Evolutionary conservation across 768 basidiomycete species (phyloP), one percentile per base, ranked within the genome.

Genomic region (Leucogyrophana mollusca): DNA sequence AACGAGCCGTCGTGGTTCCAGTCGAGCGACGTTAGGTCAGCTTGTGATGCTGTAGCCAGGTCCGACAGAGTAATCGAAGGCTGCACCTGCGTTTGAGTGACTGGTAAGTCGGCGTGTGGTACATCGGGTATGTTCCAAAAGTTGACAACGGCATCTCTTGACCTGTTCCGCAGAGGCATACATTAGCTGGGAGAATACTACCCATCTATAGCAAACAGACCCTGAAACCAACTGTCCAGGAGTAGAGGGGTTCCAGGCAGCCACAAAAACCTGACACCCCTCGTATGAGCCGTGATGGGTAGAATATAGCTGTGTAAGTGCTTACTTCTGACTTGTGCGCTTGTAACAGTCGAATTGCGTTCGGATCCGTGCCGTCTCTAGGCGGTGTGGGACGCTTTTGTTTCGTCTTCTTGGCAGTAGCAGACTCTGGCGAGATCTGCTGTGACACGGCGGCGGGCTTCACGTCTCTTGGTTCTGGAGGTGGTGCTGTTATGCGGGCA

Each of bases 1-100:
- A 89, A 67, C 22, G 77, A 77, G 14, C 90, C 90, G 44, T 87
- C 83, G 4, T 68, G 60, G 53, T 79, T 89, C 90, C 90, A 93
- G 56, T 87, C 80, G 37, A 93, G 56, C 33, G 82, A 82, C 13
- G 89, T 91, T 46, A 90, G 64, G 61, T 93, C 90, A 9, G 68
- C 68, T 40, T 79, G 78, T 24, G 71, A 60, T 20, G 70, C 59
- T 50, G 69, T 66, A 33, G 74, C 66, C 17, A 79, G 72, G 53
- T 80, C 76, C 37, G 77, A 69, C 30, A 88, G 55, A 17, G 71
- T 69, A 34, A 67, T 39, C 9, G 72, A 65, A 4, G 77, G 73
- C 11, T 67, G 68, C 14, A 48, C 54, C 43, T 13, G 50, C 46
- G 38, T 60, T 43, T 34, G 62, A 48, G 40, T 34, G 14, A 46